Base-by-base conservation (phyloP, 163 green algal species). In the Prototheca cutis region DNA sequence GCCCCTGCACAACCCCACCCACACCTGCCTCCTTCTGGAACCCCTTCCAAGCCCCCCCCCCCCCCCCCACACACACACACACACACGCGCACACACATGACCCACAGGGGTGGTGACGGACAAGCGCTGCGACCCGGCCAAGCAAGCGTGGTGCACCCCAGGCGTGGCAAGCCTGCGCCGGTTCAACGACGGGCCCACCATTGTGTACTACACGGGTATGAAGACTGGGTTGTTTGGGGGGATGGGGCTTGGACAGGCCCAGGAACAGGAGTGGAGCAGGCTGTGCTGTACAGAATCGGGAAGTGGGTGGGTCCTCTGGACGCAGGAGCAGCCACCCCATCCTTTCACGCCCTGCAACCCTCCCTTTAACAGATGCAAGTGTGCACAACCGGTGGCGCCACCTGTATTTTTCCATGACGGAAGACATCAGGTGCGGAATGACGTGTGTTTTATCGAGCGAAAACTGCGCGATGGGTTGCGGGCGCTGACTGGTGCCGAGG, bases 341-440 rank as follows among this genome's bases (percentile, higher is more conserved):
- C n/a, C n/a, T 45, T 15, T 45, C 13, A 10, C 17, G 36, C 36
- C 36, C 36, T 15, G 36, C 36, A 10, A 45, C 36, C 13, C 36
- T 45, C 1, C 36, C 36, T 15, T 45, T n/a, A n/a, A 15, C 36
- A 45, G 42, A 40, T 4, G 28, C 48, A 30, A 58, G 34, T 2
- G 57, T 71, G 5, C 59, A 67, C 45, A 71, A 77, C 56, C 30
- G 55, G 25, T 77, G 70, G 70, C 39, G 59, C 15, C 63, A 72
- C 52, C 42, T 77, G 25, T 77, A 77, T 33, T 51, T 51, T 6
- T 60, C 63, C 15, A 70, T 77, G 59, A 66, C 63, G 6, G 36
- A 55, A n/a, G 61, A 72, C 49, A 34, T 72, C 4, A 39, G 64
- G 62, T 68, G 54, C 19, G 60, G 4, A n/a, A n/a, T n/a, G n/a